Percentiles rank a stretch among this genome's conserved stretches.
Evolutionary conservation across 2,329 filamentous ascomycete species (phyloP).

Genomic region (Aspergillus niger): DNA sequence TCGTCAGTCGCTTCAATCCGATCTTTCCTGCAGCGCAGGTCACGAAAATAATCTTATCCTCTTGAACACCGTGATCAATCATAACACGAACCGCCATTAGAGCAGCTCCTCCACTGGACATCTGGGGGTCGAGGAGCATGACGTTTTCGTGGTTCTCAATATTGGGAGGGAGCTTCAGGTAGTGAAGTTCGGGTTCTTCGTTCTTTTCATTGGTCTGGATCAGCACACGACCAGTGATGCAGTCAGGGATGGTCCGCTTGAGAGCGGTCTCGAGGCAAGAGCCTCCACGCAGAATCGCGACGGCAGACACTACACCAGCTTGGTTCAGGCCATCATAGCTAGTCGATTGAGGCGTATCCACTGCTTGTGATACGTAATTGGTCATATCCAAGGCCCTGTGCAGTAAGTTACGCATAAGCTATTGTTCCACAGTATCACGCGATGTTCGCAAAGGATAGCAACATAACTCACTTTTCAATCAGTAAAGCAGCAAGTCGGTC

Average conservation of each 20-base stretch:
- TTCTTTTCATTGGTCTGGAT: slow-evolving; percentile 86
- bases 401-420: slow-evolving; percentile 6
- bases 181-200: slow-evolving; percentile 91
- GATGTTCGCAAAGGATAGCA: neutral
- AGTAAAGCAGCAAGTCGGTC: slow-evolving; percentile 83
- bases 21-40: slow-evolving; percentile 86
- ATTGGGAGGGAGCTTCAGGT: slow-evolving; percentile 74
- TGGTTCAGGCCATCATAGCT: slow-evolving; percentile 71
- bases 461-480: slow-evolving; percentile 62
- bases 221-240: slow-evolving; percentile 80
- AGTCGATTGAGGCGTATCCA: slow-evolving; percentile 71
- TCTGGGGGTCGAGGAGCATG: slow-evolving; percentile 86
- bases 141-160: slow-evolving; percentile 77
- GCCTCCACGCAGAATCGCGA: slow-evolving; percentile 85
- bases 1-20: slow-evolving; percentile 80
- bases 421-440: neutral
- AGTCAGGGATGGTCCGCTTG: slow-evolving; percentile 88
- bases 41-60: slow-evolving; percentile 85
- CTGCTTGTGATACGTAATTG: slow-evolving; percentile 63
- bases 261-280: slow-evolving; percentile 85
- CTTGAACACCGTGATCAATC: slow-evolving; percentile 85
- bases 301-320: slow-evolving; percentile 76
- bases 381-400: slow-evolving; percentile 74
- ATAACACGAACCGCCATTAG: slow-evolving; percentile 97
- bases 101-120: slow-evolving; percentile 82